Evolutionary conservation across 768 basidiomycete genomes (phyloP), one percentile per base, ranked within the genome.

Genomic region (Mycena albidolilacea): DNA sequence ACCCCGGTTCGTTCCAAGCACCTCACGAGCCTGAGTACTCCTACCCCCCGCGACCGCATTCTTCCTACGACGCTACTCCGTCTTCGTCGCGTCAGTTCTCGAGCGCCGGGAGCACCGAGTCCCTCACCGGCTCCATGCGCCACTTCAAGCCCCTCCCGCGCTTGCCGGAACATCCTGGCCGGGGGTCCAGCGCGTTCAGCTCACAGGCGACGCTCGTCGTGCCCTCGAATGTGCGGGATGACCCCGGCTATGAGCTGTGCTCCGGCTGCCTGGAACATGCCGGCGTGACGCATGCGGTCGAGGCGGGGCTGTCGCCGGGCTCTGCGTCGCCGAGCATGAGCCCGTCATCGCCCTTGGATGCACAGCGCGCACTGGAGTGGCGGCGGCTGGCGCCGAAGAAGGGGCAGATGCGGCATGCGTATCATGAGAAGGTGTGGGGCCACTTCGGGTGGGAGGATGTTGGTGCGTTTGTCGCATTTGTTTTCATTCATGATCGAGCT

Each of bases 391-490:
- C 92, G 1, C 93, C 94, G 1, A 90, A 89, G 76, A 95, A 94
- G 80, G 94, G 94, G 15, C 89, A 93, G 72, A 81, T 93, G 60
- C 88, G 97, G 12, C 97, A 98, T 79, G 92, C 94, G 1, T 98
- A 93, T 79, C 82, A 90, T 55, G 97, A 97, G 82, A 94, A 94
- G 80, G 87, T 93, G 3, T 98, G 97, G 97, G 91, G 91, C 1
- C 88, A 88, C 41, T 83, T 84, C 52, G 94, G 95, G 1, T 98
- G 97, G 97, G 91, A 91, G 69, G 94, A 96, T 78, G 91, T 98
- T 64, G 95, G 96, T 96, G 78, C 73, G 93, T 87, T 30, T 55
- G 48, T 30, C 64, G 48, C 19, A 58, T 58, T 23, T 44, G 48
- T 55, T 50, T 21, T 44, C 55, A 41, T 57, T 43, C 37, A 23